These are phyloP conservation scores for Macrophomina phaseolina DNA, from an alignment of 2,329 filamentous ascomycete species.

Conservation along the genomic window DNA sequence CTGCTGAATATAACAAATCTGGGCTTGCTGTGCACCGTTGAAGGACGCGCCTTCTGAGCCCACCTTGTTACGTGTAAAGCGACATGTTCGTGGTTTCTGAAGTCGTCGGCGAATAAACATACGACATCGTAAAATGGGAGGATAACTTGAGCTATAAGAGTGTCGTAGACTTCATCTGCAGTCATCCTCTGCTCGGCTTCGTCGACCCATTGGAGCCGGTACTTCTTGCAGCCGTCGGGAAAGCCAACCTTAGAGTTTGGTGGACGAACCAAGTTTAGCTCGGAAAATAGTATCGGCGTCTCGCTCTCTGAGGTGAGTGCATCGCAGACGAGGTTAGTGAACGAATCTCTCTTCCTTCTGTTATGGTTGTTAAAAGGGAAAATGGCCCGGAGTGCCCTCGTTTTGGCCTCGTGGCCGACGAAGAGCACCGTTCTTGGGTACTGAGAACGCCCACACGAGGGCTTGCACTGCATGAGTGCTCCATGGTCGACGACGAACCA, in stretches of 20 bases:
- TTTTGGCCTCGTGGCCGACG: background rate
- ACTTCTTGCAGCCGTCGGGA: background rate
- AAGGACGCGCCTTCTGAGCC: constrained; percentile 18
- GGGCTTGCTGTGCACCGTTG: constrained; percentile 15
- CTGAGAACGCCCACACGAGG: background rate
- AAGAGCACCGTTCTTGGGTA: background rate
- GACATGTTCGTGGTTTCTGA: constrained; percentile 25
- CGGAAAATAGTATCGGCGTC: background rate
- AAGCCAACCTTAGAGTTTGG: background rate
- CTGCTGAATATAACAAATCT: constrained; percentile 29
- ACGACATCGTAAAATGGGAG: constrained; percentile 30
- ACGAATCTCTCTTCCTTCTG: background rate
- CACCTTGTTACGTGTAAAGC: constrained; percentile 24
- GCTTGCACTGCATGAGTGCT: background rate
- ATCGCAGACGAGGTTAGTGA: background rate
- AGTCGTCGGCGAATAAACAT: constrained; percentile 32
- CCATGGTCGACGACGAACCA: background rate
- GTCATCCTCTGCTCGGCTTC: constrained; percentile 41
- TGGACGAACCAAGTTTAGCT: background rate
- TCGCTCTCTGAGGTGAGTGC: background rate
- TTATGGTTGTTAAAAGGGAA: constrained; percentile 2
- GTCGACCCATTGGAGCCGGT: background rate
- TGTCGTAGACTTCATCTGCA: constrained; percentile 10
- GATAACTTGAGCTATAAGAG: constrained; percentile 27
- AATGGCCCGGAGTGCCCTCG: background rate